Conservation (phyloP, 2,329 filamentous ascomycete genomes). For the Xylaria sp. region DNA sequence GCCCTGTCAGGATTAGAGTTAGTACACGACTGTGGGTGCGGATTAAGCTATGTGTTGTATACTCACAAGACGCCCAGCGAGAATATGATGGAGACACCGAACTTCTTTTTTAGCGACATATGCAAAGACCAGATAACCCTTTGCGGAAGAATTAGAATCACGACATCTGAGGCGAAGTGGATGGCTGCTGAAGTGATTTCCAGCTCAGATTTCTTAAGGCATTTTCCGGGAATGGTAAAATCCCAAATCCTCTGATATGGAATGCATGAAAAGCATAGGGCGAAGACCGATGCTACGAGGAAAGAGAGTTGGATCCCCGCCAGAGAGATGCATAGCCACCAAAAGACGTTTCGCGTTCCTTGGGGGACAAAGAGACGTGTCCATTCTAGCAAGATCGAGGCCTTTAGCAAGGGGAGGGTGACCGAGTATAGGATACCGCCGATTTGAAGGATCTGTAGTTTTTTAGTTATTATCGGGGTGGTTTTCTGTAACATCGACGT, state of each 20-base stretch:
- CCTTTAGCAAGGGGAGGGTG: constrained; percentile 24
- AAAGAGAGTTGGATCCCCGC: constrained; percentile 20
- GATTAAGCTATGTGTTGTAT: not conserved
- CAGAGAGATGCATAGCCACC: constrained; percentile 25
- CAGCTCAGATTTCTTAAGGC: constrained; percentile 25
- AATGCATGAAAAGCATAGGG: constrained; percentile 22
- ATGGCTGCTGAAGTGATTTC: constrained; percentile 28
- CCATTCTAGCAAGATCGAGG: constrained; percentile 31
- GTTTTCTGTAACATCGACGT: not conserved
- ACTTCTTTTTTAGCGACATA: constrained; percentile 40
- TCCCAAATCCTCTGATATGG: constrained; percentile 30
- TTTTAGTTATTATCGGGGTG: not conserved
- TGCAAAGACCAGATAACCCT: constrained; percentile 32
- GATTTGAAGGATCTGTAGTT: constrained; percentile 26
- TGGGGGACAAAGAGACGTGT: constrained; percentile 27
- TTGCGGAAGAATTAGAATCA: constrained; percentile 23
- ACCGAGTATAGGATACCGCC: constrained; percentile 25
- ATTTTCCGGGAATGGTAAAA: constrained; percentile 24
- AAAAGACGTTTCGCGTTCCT: constrained; percentile 28
- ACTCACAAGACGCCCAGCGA: constrained; percentile 39
- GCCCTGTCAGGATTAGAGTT: constrained; percentile 40
- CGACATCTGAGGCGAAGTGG: constrained; percentile 25
- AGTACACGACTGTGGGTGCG: not conserved
- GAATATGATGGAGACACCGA: constrained; percentile 43
- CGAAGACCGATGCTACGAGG: constrained; percentile 24